Conservation (phyloP, 768 basidiomycete species). For the Podaxis rugospora region DNA sequence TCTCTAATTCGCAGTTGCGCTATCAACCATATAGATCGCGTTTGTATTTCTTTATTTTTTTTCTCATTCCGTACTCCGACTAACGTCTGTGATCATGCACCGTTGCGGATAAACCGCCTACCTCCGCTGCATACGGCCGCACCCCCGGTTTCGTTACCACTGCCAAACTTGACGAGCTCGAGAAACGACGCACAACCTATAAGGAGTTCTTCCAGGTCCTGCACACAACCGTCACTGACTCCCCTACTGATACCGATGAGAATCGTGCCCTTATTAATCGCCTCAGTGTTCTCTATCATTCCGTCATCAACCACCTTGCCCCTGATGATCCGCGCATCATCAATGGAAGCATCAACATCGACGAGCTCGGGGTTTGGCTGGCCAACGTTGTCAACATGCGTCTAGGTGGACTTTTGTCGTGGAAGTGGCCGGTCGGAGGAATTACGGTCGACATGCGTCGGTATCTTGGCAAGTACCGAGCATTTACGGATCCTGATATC, state of each 20-base stretch:
- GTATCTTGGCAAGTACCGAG: conserved; percentile 45
- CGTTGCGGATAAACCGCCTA: conserved; percentile 6
- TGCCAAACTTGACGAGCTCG: conserved; percentile 38
- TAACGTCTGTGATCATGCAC: not conserved
- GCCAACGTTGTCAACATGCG: conserved; percentile 43
- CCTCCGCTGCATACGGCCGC: conserved; percentile 4
- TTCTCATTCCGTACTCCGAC: not conserved
- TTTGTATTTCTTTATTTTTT: not conserved
- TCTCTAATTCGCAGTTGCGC: not conserved
- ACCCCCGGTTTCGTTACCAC: conserved; percentile 37
- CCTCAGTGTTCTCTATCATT: not conserved
- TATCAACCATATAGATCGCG: conserved; percentile 6
- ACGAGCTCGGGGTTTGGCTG: conserved; percentile 32
- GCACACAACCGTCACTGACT: conserved; percentile 4
- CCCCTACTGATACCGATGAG: not conserved
- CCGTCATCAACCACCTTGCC: conserved; percentile 2
- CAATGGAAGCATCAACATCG: conserved; percentile 22
- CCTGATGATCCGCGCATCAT: conserved; percentile 9
- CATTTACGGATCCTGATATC: conserved; percentile 46
- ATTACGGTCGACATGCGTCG: conserved; percentile 40
- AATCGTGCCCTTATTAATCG: not conserved
- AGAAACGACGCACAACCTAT: conserved; percentile 33
- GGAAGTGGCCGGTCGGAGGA: conserved; percentile 42
- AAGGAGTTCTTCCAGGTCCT: conserved; percentile 29
- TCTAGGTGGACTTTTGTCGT: conserved; percentile 32